Percentiles rank a stretch among this genome's conserved stretches.
Evolutionary conservation across 768 basidiomycete genomes (phyloP).

Genomic region (Mrakia hoshinonis): DNA sequence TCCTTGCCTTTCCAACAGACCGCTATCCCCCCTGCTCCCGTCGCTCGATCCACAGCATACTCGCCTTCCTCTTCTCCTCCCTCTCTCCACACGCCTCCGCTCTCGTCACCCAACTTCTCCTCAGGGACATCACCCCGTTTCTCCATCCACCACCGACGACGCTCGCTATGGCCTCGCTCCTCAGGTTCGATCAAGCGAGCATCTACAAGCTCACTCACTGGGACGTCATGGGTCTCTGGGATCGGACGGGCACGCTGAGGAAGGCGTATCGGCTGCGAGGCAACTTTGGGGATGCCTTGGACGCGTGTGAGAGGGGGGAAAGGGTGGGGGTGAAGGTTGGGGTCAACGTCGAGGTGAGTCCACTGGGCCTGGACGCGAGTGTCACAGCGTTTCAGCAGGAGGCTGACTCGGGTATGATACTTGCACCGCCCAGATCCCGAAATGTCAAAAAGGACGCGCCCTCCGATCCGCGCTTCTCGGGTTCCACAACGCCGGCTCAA

Average conservation of each 20-base stretch:
- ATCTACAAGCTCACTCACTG: conserved; percentile 10
- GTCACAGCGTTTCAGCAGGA: background rate
- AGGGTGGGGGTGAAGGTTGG: conserved; percentile 53
- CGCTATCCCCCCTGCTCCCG: background rate
- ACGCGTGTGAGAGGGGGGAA: conserved; percentile 38
- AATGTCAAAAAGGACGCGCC: conserved; percentile 64
- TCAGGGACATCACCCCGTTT: conserved; percentile 74
- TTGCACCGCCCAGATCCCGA: conserved; percentile 59
- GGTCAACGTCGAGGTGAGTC: conserved; percentile 53
- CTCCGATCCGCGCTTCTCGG: conserved; percentile 50
- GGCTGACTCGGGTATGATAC: background rate
- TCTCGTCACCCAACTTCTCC: conserved; percentile 73
- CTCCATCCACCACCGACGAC: conserved; percentile 53
- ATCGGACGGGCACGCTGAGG: background rate
- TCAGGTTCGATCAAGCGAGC: conserved; percentile 8
- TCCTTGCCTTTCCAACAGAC: background rate
- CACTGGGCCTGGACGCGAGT: background rate
- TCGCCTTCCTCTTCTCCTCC: conserved; percentile 53
- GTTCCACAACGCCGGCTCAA: conserved; percentile 39
- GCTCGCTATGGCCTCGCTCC: background rate
- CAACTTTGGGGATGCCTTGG: conserved; percentile 6
- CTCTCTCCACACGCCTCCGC: conserved; percentile 58
- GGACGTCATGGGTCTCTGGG: conserved; percentile 8
- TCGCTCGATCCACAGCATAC: conserved; percentile 37
- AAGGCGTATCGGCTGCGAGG: background rate